Base-by-base conservation (phyloP, 1,284 basidiomycete species). In the Gymnopus androsaceus region DNA sequence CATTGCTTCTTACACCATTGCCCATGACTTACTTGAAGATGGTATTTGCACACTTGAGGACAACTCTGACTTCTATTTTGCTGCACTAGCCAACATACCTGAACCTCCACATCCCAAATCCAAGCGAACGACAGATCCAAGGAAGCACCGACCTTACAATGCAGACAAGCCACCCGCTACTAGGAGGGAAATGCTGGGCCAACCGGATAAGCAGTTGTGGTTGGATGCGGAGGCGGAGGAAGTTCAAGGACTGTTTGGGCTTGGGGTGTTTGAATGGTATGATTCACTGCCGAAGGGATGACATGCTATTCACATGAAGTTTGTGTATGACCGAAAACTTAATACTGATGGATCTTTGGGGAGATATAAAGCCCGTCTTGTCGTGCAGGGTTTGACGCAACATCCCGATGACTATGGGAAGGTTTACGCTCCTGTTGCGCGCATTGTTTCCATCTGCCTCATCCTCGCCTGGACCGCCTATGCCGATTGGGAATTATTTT, bases 361-460 rank as follows among this genome's bases (percentile, higher is more conserved):
- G 1, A 58, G 57, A 14, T 63, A 66, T 19, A 75, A 75, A 50
- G 72, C 69, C 21, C 49, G 68, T 2, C 45, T 76, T 0, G 69
- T 74, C 0, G 72, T 67, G 1, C 63, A 70, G 36, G 74, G 74
- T 1, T 78, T 72, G 60, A 62, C 60, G 54, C 70, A 72, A 48
- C 47, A 49, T 0, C 62, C 61, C 1, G 68, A 64, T 1, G 65
- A 72, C 37, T 74, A 64, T 37, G 65, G 65, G 4, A 67, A 75
- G 5, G 76, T 72, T 0, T 75, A 66, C 55, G 64, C 75, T 1
- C 72, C 75, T 0, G 72, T 75, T 3, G 64, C 61, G 0, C 63
- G 68, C 8, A 50, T 67, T 1, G 45, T 63, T 1, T 68, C 68
- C 2, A 59, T 77, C 1, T 64, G 72, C 0, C 45, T 70, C 2